Evolutionary conservation across 208 protist genomes (phyloP).

Genomic region (Naegleria fowleri): DNA sequence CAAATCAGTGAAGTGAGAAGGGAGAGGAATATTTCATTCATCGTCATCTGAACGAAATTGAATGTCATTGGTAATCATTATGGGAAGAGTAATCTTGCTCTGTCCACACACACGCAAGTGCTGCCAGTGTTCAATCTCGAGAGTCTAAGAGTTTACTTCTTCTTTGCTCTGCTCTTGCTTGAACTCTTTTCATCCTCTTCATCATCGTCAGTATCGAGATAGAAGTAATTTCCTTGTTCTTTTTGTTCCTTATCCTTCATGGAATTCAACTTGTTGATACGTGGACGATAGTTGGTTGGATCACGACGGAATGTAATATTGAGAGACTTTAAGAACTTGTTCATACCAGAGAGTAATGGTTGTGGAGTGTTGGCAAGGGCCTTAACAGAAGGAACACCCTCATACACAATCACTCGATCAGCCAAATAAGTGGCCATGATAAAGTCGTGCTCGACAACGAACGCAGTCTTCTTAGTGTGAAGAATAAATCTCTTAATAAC

Average conservation of each 20-base stretch:
- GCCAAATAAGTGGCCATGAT: slow-evolving; percentile 99
- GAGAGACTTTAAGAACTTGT: slow-evolving; percentile 94
- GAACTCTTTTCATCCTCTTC: not conserved
- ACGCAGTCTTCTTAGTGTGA: slow-evolving; percentile 97
- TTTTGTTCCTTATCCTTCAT: slow-evolving; percentile 98
- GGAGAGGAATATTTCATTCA: too few relatives aligned
- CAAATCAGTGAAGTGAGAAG: too few relatives aligned
- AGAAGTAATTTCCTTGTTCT: slow-evolving; percentile 95
- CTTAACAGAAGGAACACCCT: slow-evolving; percentile 88
- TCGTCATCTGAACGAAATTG: too few relatives aligned
- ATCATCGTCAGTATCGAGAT: slow-evolving; percentile 55
- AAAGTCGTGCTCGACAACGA: slow-evolving; percentile 99
- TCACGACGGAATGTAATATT: slow-evolving; percentile 98
- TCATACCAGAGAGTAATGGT: slow-evolving; percentile 82
- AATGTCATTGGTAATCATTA: too few relatives aligned
- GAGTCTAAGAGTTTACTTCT: not conserved
- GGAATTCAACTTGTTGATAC: slow-evolving; percentile 99
- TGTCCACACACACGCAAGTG: not conserved
- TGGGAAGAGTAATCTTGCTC: too few relatives aligned
- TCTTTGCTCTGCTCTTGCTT: not conserved
- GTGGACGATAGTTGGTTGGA: slow-evolving; percentile 95
- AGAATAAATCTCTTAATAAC: slow-evolving; percentile 98
- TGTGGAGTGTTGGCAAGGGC: slow-evolving; percentile 82
- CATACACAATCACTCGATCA: slow-evolving; percentile 98
- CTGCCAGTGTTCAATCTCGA: not conserved